Evolutionary conservation across 306 rosid species (phyloP).

Genomic region (Prunus salicina): DNA sequence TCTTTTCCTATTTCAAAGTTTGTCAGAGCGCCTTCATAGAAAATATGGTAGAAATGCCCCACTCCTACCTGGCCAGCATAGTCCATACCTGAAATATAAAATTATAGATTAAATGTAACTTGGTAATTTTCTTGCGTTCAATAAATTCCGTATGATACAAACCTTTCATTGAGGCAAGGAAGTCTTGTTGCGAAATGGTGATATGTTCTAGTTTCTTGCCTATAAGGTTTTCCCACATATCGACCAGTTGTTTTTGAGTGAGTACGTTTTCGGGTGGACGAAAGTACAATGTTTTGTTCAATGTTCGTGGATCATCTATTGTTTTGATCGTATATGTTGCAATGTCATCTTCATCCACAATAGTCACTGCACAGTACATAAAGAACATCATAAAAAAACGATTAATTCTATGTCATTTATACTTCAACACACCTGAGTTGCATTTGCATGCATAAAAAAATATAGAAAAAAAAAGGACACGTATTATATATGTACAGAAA

Average conservation of each 20-base stretch:
- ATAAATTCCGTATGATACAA: neutral
- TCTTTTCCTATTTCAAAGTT: slow-evolving; percentile 63
- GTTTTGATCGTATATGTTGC: slow-evolving; percentile 35
- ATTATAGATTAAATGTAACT: no score
- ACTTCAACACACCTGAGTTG: neutral
- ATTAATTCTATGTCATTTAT: neutral
- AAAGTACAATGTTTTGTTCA: slow-evolving; percentile 39
- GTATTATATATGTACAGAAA: no score
- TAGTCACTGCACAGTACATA: neutral
- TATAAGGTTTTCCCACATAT: slow-evolving; percentile 44
- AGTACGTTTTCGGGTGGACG: slow-evolving; percentile 32
- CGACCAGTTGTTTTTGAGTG: slow-evolving; percentile 38
- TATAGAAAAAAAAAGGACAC: no score
- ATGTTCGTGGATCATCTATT: slow-evolving; percentile 44
- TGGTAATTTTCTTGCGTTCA: neutral
- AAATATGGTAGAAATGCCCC: slow-evolving; percentile 71
- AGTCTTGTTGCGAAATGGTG: slow-evolving; percentile 1
- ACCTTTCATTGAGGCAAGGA: slow-evolving; percentile 19
- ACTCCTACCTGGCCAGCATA: slow-evolving; percentile 51
- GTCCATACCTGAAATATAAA: slow-evolving; percentile 39
- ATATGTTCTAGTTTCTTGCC: slow-evolving; percentile 42
- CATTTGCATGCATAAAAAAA: no score
- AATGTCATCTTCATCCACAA: slow-evolving; percentile 39
- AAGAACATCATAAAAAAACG: neutral
- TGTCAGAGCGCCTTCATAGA: slow-evolving; percentile 72